Evolutionary conservation across 202 grass and related monocot species (phyloP).

Genomic region (Hordeum pubiflorum): DNA sequence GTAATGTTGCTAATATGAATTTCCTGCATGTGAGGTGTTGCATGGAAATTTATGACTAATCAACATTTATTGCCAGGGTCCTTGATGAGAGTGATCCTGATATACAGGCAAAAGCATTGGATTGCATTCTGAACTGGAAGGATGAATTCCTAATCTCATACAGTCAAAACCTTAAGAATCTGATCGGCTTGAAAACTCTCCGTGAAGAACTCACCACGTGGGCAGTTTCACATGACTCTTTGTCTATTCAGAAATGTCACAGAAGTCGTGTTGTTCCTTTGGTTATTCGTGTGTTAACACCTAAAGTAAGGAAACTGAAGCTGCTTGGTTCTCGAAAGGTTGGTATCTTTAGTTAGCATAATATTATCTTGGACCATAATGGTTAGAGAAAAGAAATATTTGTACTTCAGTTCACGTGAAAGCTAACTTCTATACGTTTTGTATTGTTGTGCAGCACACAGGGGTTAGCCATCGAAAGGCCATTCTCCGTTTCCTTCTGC

Average conservation of each 20-base stretch:
- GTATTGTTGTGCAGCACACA: constrained; percentile 53
- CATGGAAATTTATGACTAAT: constrained; percentile 19
- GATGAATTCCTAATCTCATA: constrained; percentile 65
- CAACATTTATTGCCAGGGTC: constrained; percentile 44
- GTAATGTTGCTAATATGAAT: constrained; percentile 14
- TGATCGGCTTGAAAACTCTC: constrained; percentile 58
- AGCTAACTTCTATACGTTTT: constrained; percentile 19
- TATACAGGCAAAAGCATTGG: constrained; percentile 75
- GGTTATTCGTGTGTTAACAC: constrained; percentile 70
- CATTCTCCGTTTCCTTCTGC: constrained; percentile 77
- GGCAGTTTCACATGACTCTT: constrained; percentile 70
- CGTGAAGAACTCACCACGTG: constrained; percentile 92
- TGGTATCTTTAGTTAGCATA: constrained; percentile 23
- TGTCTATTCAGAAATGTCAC: constrained; percentile 64
- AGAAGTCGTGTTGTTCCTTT: constrained; percentile 65
- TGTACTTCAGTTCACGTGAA: constrained; percentile 1
- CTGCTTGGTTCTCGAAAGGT: constrained; percentile 89
- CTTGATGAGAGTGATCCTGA: constrained; percentile 83
- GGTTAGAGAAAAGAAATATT: background rate
- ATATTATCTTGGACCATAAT: constrained; percentile 1
- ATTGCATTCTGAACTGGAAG: constrained; percentile 89
- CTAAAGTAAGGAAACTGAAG: constrained; percentile 82
- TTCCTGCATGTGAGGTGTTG: background rate
- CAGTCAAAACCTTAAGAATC: constrained; percentile 58
- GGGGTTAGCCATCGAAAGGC: constrained; percentile 76